phyloP scores from a whole-genome alignment of 2,329 filamentous ascomycete genomes.

The Fusarium duplospermum region DNA sequence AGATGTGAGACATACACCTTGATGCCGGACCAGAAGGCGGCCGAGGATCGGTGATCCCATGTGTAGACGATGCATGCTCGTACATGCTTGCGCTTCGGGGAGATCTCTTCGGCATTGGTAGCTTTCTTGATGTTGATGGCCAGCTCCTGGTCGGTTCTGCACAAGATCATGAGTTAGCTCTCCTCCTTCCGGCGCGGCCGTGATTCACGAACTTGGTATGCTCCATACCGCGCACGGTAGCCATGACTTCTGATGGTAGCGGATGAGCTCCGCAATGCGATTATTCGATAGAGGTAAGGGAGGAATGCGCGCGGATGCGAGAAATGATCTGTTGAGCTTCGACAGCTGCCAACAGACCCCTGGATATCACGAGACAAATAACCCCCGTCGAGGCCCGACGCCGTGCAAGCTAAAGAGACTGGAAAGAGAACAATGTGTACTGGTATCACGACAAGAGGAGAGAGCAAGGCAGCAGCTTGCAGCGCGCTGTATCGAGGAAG shows the following conservation, averaged over 20 bases:
- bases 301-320: slow-evolving; percentile 11
- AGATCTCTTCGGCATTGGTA: slow-evolving; percentile 75
- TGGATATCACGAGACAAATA: slow-evolving; percentile 44
- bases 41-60: slow-evolving; percentile 97
- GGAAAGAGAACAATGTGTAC: slow-evolving; percentile 6
- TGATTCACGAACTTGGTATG: slow-evolving; percentile 51
- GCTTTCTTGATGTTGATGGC: slow-evolving; percentile 78
- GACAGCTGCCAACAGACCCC: slow-evolving; percentile 25
- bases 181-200: slow-evolving; percentile 6
- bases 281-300: slow-evolving; percentile 5
- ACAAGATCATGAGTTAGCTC: slow-evolving; percentile 28
- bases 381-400: slow-evolving; percentile 32
- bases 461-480: neutral
- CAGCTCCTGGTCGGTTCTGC: slow-evolving; percentile 75
- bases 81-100: slow-evolving; percentile 89
- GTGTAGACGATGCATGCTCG: slow-evolving; percentile 98
- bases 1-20: slow-evolving; percentile 81
- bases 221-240: slow-evolving; percentile 49
- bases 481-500: slow-evolving; percentile 11
- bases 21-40: slow-evolving; percentile 97
- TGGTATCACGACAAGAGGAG: neutral
- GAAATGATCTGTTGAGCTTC: slow-evolving; percentile 19
- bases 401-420: slow-evolving; percentile 26
- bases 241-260: slow-evolving; percentile 42
- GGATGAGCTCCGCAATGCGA: slow-evolving; percentile 29